Evolutionary conservation across 2,329 filamentous ascomycete species (phyloP).

Genomic region (Cercospora brassicicola): DNA sequence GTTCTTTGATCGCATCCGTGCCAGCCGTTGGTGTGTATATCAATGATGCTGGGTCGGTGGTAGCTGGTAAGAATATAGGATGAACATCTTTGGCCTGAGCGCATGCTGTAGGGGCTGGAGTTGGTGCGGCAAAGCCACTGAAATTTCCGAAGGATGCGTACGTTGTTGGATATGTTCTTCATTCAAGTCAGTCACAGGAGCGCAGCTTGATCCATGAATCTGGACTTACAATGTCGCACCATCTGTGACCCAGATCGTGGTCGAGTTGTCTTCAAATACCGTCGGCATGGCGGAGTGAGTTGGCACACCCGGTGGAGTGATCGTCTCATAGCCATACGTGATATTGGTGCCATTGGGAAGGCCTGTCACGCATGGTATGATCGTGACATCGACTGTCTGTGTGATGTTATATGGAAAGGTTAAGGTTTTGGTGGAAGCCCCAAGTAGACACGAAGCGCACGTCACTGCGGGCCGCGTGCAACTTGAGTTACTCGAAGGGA

Average conservation of each 20-base stretch:
- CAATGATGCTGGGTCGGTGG: not conserved
- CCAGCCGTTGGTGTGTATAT: not conserved
- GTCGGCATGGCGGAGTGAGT: not conserved
- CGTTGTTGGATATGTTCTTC: not conserved
- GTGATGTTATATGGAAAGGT: not conserved
- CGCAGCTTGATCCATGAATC: not conserved
- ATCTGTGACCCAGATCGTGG: not conserved
- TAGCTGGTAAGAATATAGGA: not conserved
- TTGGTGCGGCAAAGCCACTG: not conserved
- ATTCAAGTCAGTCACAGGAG: not conserved
- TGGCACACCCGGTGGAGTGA: not conserved
- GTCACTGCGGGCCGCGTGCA: not conserved
- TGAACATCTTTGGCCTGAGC: not conserved
- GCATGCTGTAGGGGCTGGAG: not conserved
- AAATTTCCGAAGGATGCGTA: not conserved
- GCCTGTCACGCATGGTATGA: not conserved
- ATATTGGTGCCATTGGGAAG: not conserved
- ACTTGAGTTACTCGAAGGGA: not conserved
- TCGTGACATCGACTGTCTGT: not conserved
- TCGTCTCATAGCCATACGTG: not conserved
- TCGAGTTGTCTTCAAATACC: not conserved
- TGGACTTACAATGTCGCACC: not conserved
- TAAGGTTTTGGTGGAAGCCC: not conserved
- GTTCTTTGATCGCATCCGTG: not conserved
- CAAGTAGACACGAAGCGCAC: not conserved